These are phyloP conservation scores for Hypoxylon sp. DNA, from an alignment of 2,329 filamentous ascomycete genomes.

Conservation along the genomic window DNA sequence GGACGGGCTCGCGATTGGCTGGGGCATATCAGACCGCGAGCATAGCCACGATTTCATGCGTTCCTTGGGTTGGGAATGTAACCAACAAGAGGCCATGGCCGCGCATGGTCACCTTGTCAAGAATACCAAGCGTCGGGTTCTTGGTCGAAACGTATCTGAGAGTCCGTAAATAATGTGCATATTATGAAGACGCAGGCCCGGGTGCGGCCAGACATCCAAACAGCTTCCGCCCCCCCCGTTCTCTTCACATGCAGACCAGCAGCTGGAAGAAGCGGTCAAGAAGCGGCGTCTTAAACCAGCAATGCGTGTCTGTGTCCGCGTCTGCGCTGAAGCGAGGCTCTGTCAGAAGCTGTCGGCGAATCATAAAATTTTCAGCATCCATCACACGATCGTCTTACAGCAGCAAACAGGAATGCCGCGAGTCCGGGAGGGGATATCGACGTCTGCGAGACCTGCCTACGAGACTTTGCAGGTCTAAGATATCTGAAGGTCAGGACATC, in stretches of 20 bases:
- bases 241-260: slow-evolving; percentile 24
- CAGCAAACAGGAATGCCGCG: slow-evolving; percentile 31
- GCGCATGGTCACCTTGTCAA: slow-evolving; percentile 14
- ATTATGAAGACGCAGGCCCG: slow-evolving; percentile 13
- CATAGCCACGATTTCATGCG: slow-evolving; percentile 38
- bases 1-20: slow-evolving; percentile 26
- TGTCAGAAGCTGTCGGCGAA: slow-evolving; percentile 19
- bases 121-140: slow-evolving; percentile 25
- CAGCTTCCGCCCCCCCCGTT: slow-evolving; percentile 22
- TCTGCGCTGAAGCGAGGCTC: slow-evolving; percentile 31
- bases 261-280: slow-evolving; percentile 32
- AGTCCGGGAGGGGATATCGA: slow-evolving; percentile 29
- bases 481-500: slow-evolving; percentile 9
- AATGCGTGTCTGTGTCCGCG: slow-evolving; percentile 9
- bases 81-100: slow-evolving; percentile 21
- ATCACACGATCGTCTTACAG: slow-evolving; percentile 38
- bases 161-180: slow-evolving; percentile 10
- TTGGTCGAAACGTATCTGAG: slow-evolving; percentile 31
- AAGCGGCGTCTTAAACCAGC: slow-evolving; percentile 14
- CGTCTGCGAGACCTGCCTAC: no score
- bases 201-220: no score
- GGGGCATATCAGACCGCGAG: slow-evolving; percentile 32
- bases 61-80: slow-evolving; percentile 22
- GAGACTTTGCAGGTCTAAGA: neutral
- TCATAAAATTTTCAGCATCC: slow-evolving; percentile 23